Conservation (phyloP, 2,329 filamentous ascomycete genomes). For the Chalaropsis thielavioides region DNA sequence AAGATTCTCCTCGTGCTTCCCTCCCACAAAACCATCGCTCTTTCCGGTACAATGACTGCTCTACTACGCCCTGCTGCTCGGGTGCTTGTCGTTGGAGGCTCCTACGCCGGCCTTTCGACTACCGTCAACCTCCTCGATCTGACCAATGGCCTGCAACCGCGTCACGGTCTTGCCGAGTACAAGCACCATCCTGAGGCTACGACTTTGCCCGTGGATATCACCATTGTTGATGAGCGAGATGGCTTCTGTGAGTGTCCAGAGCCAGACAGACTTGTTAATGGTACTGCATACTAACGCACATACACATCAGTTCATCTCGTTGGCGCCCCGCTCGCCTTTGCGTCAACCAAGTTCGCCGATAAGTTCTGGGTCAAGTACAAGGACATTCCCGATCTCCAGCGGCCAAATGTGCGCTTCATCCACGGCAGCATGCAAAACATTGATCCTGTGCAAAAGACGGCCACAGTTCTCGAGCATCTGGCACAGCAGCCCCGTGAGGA, state of each 20-base stretch:
- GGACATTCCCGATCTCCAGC: constrained; percentile 51
- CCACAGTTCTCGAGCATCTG: constrained; percentile 37
- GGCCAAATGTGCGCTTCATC: constrained; percentile 46
- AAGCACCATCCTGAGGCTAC: constrained; percentile 29
- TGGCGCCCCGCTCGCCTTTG: constrained; percentile 57
- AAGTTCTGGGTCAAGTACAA: constrained; percentile 57
- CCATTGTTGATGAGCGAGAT: constrained; percentile 64
- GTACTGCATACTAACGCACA: constrained; percentile 2
- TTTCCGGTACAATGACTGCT: constrained; percentile 21
- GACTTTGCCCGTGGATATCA: constrained; percentile 49
- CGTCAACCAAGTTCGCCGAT: constrained; percentile 45
- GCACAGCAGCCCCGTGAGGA: constrained; percentile 31
- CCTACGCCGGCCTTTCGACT: constrained; percentile 55
- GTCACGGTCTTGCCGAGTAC: constrained; percentile 29
- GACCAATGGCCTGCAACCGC: constrained; percentile 40
- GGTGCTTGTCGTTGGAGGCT: constrained; percentile 55
- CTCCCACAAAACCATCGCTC: background rate
- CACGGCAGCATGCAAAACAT: constrained; percentile 50
- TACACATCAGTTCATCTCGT: constrained; percentile 51
- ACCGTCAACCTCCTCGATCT: constrained; percentile 54
- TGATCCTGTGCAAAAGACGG: constrained; percentile 44
- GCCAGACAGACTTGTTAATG: too few species aligned
- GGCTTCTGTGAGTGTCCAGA: constrained; percentile 52
- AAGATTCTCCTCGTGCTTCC: background rate
- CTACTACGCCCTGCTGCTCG: constrained; percentile 26